Conservation (phyloP, 2,329 filamentous ascomycete species). For the Mycogone perniciosa region DNA sequence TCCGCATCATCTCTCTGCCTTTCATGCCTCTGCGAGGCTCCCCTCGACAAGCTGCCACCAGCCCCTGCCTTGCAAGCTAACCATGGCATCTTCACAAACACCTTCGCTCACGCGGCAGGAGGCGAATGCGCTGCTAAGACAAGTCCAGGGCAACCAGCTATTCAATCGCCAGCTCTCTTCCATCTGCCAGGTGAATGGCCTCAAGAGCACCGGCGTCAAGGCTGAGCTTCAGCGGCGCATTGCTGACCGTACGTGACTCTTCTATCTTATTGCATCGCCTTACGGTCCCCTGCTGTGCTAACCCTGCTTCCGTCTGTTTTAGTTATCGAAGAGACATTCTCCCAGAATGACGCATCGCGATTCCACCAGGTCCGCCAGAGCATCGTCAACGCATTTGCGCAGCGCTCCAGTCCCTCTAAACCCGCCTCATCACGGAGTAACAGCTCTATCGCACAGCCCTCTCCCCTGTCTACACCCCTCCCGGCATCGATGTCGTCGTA, state of each 20-base stretch:
- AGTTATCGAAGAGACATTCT: constrained; percentile 38
- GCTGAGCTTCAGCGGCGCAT: constrained; percentile 73
- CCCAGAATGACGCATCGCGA: constrained; percentile 31
- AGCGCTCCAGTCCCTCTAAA: constrained; percentile 23
- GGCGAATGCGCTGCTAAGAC: constrained; percentile 38
- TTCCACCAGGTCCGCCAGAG: constrained; percentile 40
- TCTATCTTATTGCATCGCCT: neutral
- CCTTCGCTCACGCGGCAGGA: constrained; percentile 33
- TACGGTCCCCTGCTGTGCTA: neutral
- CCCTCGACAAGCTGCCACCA: neutral
- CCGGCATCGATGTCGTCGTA: constrained; percentile 8
- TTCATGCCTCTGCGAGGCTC: constrained; percentile 8
- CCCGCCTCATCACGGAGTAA: constrained; percentile 15
- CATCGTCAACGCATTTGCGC: constrained; percentile 29
- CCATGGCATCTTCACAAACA: constrained; percentile 21
- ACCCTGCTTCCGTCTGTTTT: neutral
- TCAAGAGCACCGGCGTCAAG: constrained; percentile 80
- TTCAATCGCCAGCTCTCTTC: constrained; percentile 63
- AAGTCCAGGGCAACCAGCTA: constrained; percentile 38
- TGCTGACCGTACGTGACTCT: constrained; percentile 60
- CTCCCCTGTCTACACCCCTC: constrained; percentile 9
- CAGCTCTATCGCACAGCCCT: constrained; percentile 7
- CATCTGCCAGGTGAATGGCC: constrained; percentile 67
- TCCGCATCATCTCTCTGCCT: neutral
- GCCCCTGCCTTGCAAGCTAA: constrained; percentile 8